These are phyloP conservation scores for Aspergillus brunneoviolaceus DNA, from an alignment of 2,329 filamentous ascomycete species.

Conservation along the genomic window DNA sequence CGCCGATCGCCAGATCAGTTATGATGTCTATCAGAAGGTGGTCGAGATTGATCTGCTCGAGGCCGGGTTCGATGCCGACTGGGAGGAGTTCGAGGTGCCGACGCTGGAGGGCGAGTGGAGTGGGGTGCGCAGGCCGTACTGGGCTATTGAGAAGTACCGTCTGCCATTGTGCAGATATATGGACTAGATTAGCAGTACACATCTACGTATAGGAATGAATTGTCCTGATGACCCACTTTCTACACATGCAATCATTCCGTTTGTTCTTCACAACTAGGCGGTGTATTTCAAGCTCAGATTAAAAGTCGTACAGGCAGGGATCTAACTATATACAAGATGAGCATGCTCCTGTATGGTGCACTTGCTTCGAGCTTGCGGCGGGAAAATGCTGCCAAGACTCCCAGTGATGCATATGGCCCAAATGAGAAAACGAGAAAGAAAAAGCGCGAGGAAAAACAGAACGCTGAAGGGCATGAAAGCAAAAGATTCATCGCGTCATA, in stretches of 20 bases:
- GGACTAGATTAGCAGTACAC: conserved; percentile 21
- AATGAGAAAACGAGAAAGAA: background rate
- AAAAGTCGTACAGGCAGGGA: background rate
- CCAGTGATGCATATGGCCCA: background rate
- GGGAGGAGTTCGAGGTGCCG: conserved; percentile 74
- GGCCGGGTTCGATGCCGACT: conserved; percentile 84
- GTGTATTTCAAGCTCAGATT: background rate
- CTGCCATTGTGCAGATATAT: conserved; percentile 45
- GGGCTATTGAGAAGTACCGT: conserved; percentile 67
- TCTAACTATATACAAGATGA: background rate
- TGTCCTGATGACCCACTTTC: background rate
- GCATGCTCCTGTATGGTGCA: background rate
- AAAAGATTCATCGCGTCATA: background rate
- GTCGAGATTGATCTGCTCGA: conserved; percentile 88
- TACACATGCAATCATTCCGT: background rate
- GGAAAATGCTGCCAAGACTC: background rate
- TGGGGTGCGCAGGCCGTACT: conserved; percentile 84
- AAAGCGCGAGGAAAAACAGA: background rate
- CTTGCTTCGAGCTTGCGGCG: background rate
- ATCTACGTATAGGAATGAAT: background rate
- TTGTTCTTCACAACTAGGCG: background rate
- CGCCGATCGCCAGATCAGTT: conserved; percentile 87
- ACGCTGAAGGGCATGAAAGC: background rate
- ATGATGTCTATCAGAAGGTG: conserved; percentile 92
- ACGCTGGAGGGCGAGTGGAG: conserved; percentile 79